phyloP scores from a whole-genome alignment of 306 rosid genomes.

The Inga leiocalycina region DNA sequence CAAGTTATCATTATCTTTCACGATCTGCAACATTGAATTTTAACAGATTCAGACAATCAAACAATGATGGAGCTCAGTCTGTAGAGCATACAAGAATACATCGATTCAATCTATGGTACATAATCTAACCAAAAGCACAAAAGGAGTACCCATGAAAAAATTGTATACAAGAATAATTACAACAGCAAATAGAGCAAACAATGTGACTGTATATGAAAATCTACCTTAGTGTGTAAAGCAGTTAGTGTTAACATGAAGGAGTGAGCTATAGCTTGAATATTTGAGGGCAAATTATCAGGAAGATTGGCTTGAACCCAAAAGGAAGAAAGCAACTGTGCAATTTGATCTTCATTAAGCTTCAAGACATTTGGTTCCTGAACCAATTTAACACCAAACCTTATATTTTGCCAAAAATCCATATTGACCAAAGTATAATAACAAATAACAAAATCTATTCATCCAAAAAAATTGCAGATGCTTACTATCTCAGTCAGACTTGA shows the following conservation, averaged over 20 bases:
- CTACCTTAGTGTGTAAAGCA: conserved; percentile 80
- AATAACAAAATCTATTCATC: background rate
- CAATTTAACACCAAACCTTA: conserved; percentile 36
- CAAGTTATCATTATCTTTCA: conserved; percentile 62
- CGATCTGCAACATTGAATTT: conserved; percentile 60
- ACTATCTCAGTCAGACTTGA: conserved; percentile 60
- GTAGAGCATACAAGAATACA: background rate
- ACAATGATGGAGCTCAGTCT: background rate
- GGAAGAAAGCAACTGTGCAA: conserved; percentile 81
- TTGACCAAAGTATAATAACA: conserved; percentile 10
- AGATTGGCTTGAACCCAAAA: conserved; percentile 90
- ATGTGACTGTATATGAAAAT: background rate
- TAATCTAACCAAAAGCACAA: conserved; percentile 20
- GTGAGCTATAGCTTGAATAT: conserved; percentile 79
- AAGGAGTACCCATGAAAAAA: background rate
- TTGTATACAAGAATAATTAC: background rate
- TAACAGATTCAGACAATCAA: conserved; percentile 21
- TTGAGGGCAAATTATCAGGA: conserved; percentile 87
- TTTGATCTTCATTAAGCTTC: conserved; percentile 92
- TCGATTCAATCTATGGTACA: background rate
- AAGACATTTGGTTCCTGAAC: conserved; percentile 74
- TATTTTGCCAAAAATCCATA: conserved; percentile 15
- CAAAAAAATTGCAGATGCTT: conserved; percentile 36
- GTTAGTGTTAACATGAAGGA: conserved; percentile 70
- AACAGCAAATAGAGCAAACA: background rate